Conservation (phyloP, 202 grass and related monocot species). For the Brachypodium distachyon region DNA sequence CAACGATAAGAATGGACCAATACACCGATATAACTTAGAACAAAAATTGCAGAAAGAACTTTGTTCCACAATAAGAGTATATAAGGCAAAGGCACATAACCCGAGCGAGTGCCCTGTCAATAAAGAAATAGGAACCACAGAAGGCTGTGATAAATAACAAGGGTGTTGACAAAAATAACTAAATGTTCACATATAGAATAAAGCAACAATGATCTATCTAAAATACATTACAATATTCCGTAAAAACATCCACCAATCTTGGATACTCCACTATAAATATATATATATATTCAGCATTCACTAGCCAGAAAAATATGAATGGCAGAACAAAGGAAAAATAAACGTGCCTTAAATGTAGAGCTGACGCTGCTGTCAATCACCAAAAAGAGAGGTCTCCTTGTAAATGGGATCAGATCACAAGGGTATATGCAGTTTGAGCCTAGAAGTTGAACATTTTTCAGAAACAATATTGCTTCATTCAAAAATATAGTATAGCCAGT, state of each 20-base stretch:
- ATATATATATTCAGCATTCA: not conserved
- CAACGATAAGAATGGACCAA: conserved; percentile 1
- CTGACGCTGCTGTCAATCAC: conserved; percentile 76
- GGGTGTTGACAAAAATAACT: not conserved
- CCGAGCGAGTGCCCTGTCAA: not conserved
- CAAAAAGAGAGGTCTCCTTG: conserved; percentile 86
- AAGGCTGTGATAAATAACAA: not conserved
- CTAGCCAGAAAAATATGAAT: not conserved
- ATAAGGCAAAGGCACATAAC: not conserved
- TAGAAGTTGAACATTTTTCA: conserved; percentile 38
- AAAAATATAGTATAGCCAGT: not conserved
- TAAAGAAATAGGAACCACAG: not conserved
- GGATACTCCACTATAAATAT: not conserved
- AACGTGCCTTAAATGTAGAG: conserved; percentile 97
- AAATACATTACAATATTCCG: not conserved
- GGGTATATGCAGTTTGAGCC: conserved; percentile 88
- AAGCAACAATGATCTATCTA: not conserved
- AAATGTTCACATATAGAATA: not conserved
- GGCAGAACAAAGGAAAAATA: conserved; percentile 33
- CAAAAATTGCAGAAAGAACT: not conserved
- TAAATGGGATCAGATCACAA: conserved; percentile 92
- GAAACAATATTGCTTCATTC: conserved; percentile 23
- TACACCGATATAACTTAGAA: not conserved
- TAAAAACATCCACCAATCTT: not conserved
- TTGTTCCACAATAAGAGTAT: not conserved